These are phyloP conservation scores for Samsoniella hepiali DNA, from an alignment of 2,329 filamentous ascomycete species.

Conservation along the genomic window DNA sequence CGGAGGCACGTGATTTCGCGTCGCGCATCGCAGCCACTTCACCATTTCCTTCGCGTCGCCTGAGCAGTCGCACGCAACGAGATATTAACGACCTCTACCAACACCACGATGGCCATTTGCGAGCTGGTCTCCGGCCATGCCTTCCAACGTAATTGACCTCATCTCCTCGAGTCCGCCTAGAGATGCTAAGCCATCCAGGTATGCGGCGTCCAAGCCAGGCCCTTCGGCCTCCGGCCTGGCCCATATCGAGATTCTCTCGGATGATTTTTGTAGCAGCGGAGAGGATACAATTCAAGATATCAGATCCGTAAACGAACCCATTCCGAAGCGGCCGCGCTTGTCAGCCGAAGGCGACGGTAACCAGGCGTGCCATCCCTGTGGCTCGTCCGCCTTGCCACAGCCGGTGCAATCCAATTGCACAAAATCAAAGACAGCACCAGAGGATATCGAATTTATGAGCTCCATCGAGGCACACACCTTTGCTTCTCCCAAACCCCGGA, in stretches of 20 bases:
- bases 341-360: not conserved
- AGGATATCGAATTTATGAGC: slow-evolving; percentile 38
- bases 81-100: not conserved
- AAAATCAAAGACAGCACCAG: slow-evolving; percentile 4
- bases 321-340: not conserved
- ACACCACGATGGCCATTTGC: slow-evolving; percentile 7
- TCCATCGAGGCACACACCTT: slow-evolving; percentile 22
- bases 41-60: not conserved
- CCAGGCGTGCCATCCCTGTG: not conserved
- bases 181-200: not conserved
- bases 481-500: not conserved
- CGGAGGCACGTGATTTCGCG: slow-evolving; percentile 7
- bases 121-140: slow-evolving; percentile 26
- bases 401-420: not conserved
- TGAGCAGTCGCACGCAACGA: too few species aligned
- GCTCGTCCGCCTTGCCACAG: not conserved
- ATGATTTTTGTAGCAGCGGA: slow-evolving; percentile 15
- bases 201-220: not conserved
- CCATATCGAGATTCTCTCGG: slow-evolving; percentile 10
- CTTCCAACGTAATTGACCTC: slow-evolving; percentile 35
- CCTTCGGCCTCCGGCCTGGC: not conserved
- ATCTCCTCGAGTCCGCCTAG: slow-evolving; percentile 35
- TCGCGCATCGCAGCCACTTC: not conserved
- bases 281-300: not conserved
- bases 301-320: not conserved